Evolutionary conservation across 495 filamentous ascomycete species (phyloP), one percentile per base, ranked within the genome.

Genomic region (Neurospora africana): DNA sequence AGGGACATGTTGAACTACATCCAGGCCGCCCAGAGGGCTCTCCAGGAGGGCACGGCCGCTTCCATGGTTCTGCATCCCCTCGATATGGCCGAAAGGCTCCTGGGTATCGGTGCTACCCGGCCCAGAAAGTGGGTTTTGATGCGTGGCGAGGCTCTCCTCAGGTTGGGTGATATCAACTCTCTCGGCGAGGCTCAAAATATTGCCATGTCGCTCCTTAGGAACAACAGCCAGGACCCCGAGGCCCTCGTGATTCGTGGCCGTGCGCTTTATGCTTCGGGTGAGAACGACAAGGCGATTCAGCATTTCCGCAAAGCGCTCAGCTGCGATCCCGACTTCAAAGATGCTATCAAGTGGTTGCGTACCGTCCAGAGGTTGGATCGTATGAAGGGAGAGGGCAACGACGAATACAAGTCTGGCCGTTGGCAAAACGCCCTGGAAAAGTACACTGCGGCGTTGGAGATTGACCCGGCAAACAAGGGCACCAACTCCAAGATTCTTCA

Each of bases 121-220:
- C 95, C 95, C 19, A 88, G 94, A 79, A 95, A 96, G 79, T 99
- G 95, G 95, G 91, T 90, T 76, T 82, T 99, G 72, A 88, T 99
- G 89, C 87, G 92, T 19, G 96, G 93, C 27, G 94, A 97, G 81
- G 96, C 96, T n/a, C 91, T 95, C 75, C 83, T 99, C 68, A 95
- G 92, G 85, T 94, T 98, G 91, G 92, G 91, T 70, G 94, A 91
- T 76, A 87, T 87, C 71, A 98, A 97, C 82, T 89, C 93, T 5
- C 84, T 96, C 4, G 94, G 93, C 41, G 95, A 97, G 77, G 95
- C 93, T 17, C 93, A 97, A 81, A 95, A 94, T 78, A 87, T 98
- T 23, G 94, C 94, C 69, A 96, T 98, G 87, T 86, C 85, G 2
- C 80, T 99, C 72, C 86, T 99, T 37, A 87, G 95, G 30, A 86